Base-by-base conservation (phyloP, 148 eudicot species). In the Selenicereus undatus region DNA sequence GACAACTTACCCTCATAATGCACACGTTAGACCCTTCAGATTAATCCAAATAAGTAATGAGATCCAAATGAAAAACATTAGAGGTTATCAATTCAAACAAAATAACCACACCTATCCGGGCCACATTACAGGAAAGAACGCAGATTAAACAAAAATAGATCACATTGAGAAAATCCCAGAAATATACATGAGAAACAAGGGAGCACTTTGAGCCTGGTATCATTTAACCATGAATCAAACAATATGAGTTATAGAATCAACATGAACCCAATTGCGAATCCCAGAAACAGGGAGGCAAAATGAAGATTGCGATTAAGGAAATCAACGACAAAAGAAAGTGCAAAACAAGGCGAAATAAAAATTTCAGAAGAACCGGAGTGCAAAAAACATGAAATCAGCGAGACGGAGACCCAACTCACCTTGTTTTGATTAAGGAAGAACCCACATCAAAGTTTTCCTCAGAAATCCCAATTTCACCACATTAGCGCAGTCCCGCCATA, bases 241-340 rank as follows among this genome's bases (percentile, higher is more conserved):
- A 48, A 48, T 48, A 9, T 11, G 70, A 78, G 39, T 50, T 48
- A 10, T 54, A 24, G 35, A 39, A 64, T 39, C 56, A 77, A 77
- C 35, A 39, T 39, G 56, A 77, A 64, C 54, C 80, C 58, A 43
- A 60, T 64, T 35, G 16, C 50, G 32, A 75, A 52, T 27, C 78
- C 42, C 26, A 32, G 18, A 24, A 75, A 52, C 36, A 32, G 12
- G 62, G 45, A 21, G 12, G 14, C 12, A 22, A 17, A 71, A 35
- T 27, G 29, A 24, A 64, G 69, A 64, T 64, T 22, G 69, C 29
- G n/a, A 64, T 22, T n/a, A 1, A 22, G 29, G 12, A 64, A 64
- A 9, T 51, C 11, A 9, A 51, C 16, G 13, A 18, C 21, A 13
- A 54, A 54, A 14, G 20, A 54, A 20, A 60, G 65, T 6, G n/a